Percentiles rank a stretch among this genome's conserved stretches.
These are phyloP conservation scores for Caryopteris hybrid DNA, from an alignment of 305 asterid species.

Conservation along the genomic window DNA sequence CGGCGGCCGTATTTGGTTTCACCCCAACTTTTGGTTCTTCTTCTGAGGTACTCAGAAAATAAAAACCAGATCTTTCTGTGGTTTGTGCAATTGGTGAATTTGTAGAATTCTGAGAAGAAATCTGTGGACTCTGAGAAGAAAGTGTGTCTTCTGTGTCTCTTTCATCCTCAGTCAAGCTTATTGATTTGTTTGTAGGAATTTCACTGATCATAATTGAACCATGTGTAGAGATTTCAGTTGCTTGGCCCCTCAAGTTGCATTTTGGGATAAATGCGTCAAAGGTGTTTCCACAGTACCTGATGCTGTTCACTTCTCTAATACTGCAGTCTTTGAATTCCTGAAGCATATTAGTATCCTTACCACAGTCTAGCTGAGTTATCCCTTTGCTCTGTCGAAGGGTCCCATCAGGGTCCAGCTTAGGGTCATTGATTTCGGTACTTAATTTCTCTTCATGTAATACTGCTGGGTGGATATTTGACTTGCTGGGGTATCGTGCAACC, in stretches of 20 bases:
- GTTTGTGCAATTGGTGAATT: constrained; percentile 46
- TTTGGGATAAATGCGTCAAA: constrained; percentile 25
- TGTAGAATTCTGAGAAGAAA: constrained; percentile 59
- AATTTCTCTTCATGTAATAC: constrained; percentile 39
- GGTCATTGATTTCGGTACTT: constrained; percentile 34
- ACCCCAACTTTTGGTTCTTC: constrained; percentile 36
- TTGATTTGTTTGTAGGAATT: constrained; percentile 34
- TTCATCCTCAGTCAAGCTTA: constrained; percentile 40
- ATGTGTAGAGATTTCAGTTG: constrained; percentile 34
- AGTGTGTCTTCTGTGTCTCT: constrained; percentile 53
- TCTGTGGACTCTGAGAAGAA: constrained; percentile 65
- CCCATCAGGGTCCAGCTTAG: constrained; percentile 46
- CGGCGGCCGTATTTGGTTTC: constrained; percentile 21
- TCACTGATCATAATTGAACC: constrained; percentile 38
- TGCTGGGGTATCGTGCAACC: constrained; percentile 68
- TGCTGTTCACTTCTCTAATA: constrained; percentile 30
- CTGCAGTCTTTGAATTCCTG: constrained; percentile 32
- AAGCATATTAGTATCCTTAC: constrained; percentile 32
- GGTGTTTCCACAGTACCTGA: constrained; percentile 28
- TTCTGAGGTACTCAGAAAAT: constrained; percentile 42
- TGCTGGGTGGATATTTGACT: constrained; percentile 24
- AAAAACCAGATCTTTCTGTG: constrained; percentile 45
- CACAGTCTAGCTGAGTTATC: constrained; percentile 26
- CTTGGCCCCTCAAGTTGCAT: constrained; percentile 29
- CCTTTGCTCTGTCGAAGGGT: constrained; percentile 40